Conservation (phyloP, 169 alveolate species). For the Theileria sp. region DNA sequence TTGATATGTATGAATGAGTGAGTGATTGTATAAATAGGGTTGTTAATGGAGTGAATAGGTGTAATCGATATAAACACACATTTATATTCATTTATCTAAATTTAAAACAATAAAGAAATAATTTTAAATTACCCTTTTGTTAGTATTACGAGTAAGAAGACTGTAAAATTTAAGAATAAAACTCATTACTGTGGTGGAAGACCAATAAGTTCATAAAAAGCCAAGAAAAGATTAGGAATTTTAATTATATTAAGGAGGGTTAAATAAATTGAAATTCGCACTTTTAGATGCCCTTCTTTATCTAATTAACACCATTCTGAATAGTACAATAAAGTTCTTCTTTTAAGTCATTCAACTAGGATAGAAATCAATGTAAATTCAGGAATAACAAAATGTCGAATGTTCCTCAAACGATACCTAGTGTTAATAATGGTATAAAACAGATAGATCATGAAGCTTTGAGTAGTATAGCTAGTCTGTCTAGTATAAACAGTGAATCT, state of each 20-base stretch:
- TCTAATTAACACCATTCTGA: neutral
- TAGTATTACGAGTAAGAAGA: neutral
- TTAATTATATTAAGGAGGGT: neutral
- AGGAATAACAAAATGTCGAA: neutral
- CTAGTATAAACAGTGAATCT: conserved; percentile 3
- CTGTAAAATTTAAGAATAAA: neutral
- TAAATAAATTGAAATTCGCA: neutral
- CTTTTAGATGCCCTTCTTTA: neutral
- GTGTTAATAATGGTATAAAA: neutral
- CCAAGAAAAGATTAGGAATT: neutral
- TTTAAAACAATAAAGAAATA: neutral
- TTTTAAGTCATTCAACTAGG: neutral
- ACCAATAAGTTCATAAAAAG: neutral
- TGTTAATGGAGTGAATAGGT: neutral
- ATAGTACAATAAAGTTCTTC: neutral
- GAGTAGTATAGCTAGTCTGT: neutral
- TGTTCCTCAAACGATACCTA: neutral
- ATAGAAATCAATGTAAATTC: no score
- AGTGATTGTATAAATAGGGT: neutral
- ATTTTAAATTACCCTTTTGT: neutral
- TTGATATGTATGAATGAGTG: neutral
- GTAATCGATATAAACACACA: neutral
- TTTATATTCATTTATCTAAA: neutral
- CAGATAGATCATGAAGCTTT: neutral
- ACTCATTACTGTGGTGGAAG: neutral